Evolutionary conservation across 805 yeast species (phyloP).

Genomic region (Jamesozyma gamospora): DNA sequence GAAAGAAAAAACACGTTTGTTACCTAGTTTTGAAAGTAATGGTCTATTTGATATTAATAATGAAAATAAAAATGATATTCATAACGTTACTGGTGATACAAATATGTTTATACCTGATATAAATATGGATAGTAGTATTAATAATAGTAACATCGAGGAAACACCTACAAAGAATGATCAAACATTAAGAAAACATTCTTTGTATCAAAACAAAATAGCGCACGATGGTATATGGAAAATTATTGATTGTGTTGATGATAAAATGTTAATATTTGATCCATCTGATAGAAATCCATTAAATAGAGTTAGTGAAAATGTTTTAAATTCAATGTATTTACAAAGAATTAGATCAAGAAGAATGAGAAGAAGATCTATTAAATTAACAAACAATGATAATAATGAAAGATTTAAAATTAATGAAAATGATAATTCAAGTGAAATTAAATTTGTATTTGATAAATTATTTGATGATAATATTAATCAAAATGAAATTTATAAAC

Average conservation of each 20-base stretch:
- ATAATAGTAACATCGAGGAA: neutral
- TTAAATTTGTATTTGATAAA: conserved; percentile 71
- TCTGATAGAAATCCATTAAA: conserved; percentile 53
- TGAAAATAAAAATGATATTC: too few relatives aligned
- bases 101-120: neutral
- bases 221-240: conserved; percentile 57
- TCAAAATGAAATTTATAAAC: conserved; percentile 57
- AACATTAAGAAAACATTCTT: neutral
- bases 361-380: conserved; percentile 5
- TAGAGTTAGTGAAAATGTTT: conserved; percentile 21
- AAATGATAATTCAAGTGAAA: conserved; percentile 35
- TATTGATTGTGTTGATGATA: conserved; percentile 71
- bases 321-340: conserved; percentile 23
- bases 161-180: neutral
- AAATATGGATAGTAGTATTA: too few relatives aligned
- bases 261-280: conserved; percentile 83
- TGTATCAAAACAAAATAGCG: conserved; percentile 1
- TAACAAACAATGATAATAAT: neutral
- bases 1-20: conserved; percentile 41
- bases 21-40: conserved; percentile 14
- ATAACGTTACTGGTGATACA: conserved; percentile 1
- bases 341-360: conserved; percentile 14
- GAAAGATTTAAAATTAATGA: neutral
- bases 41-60: too few relatives aligned
- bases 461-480: conserved; percentile 56